Conservation (phyloP, 768 basidiomycete genomes). For the Hygrophorus pudorinus region DNA sequence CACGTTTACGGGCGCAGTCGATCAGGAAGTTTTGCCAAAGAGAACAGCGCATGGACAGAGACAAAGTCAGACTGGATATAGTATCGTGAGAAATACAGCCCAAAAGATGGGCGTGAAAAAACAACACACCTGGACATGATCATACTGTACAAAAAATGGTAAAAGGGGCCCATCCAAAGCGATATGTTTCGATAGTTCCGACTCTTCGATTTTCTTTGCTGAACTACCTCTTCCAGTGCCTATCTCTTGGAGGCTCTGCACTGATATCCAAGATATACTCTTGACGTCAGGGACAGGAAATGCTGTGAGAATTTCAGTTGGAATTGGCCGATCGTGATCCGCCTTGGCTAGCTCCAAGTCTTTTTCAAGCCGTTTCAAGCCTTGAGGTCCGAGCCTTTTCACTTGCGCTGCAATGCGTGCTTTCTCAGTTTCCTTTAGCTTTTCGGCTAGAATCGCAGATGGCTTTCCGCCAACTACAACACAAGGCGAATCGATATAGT, state of each 20-base stretch:
- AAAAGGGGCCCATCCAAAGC: slow-evolving; percentile 54
- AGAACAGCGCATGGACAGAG: slow-evolving; percentile 68
- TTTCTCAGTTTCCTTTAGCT: slow-evolving; percentile 75
- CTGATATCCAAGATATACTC: slow-evolving; percentile 87
- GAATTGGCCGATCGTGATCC: slow-evolving; percentile 79
- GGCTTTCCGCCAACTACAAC: slow-evolving; percentile 82
- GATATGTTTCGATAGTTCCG: slow-evolving; percentile 51
- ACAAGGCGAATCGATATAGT: slow-evolving; percentile 63
- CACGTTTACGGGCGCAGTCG: slow-evolving; percentile 62
- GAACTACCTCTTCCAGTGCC: slow-evolving; percentile 33
- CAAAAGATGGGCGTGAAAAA: too few species aligned
- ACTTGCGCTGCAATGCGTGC: slow-evolving; percentile 63
- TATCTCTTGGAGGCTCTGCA: slow-evolving; percentile 51
- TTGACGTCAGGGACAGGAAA: slow-evolving; percentile 92
- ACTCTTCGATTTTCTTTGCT: slow-evolving; percentile 13
- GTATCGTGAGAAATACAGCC: too few species aligned
- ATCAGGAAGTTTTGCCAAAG: slow-evolving; percentile 61
- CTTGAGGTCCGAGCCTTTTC: slow-evolving; percentile 64
- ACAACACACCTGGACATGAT: slow-evolving; percentile 70
- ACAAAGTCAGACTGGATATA: slow-evolving; percentile 80
- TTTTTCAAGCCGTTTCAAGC: slow-evolving; percentile 58
- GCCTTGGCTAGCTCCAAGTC: slow-evolving; percentile 75
- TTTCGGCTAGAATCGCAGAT: slow-evolving; percentile 72
- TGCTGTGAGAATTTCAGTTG: slow-evolving; percentile 63
- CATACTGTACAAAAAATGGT: slow-evolving; percentile 89